A percentile compares a stretch with the other conserved stretches of the same genome.
phyloP scores from a whole-genome alignment of 345 rosid genomes.

The Aegle marmelos region DNA sequence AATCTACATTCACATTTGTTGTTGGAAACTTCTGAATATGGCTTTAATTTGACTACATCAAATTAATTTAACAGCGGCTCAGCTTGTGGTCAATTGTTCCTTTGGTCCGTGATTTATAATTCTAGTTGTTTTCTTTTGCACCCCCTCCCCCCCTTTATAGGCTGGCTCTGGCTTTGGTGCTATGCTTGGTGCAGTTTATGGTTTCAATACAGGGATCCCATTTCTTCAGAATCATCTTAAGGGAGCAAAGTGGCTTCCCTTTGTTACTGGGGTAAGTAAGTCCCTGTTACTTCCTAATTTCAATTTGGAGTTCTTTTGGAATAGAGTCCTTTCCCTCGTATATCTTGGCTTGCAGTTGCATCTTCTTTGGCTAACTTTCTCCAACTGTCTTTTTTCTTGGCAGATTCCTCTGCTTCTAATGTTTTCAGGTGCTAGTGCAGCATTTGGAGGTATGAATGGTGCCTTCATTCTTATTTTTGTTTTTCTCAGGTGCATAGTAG shows the following conservation, averaged over 20 bases:
- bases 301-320: neutral
- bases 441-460: conserved; percentile 72
- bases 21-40: neutral
- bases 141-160: conserved; percentile 26
- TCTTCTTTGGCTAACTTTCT: conserved; percentile 5
- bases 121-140: neutral
- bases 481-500: neutral
- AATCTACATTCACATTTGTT: neutral
- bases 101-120: too few relatives aligned
- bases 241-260: conserved; percentile 90
- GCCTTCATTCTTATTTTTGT: neutral
- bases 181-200: conserved; percentile 85
- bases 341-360: neutral
- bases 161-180: conserved; percentile 90
- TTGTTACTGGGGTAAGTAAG: conserved; percentile 63
- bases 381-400: conserved; percentile 10
- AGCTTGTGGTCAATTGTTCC: neutral
- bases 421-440: conserved; percentile 77
- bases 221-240: conserved; percentile 61
- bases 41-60: neutral
- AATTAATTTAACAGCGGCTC: neutral
- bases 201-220: conserved; percentile 82
- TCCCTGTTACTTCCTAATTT: neutral
- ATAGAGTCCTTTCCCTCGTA: neutral
- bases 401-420: conserved; percentile 77